phyloP scores from a whole-genome alignment of 768 basidiomycete species.

The Lentinus brumalis region DNA sequence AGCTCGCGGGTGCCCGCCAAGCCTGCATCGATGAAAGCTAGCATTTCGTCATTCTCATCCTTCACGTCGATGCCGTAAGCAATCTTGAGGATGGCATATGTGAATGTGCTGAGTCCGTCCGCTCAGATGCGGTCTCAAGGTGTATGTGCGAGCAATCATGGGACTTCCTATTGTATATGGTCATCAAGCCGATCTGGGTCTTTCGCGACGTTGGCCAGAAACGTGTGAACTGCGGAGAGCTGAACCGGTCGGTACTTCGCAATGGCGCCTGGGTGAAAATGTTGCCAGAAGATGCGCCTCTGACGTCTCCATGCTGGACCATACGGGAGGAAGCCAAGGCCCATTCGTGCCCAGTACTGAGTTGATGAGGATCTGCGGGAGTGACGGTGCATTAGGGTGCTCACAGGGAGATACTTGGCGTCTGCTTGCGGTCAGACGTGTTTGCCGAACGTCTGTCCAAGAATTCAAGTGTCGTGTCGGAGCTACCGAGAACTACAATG shows the following conservation, averaged over 20 bases:
- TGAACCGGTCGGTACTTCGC: neutral
- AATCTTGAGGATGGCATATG: neutral
- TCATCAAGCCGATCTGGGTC: neutral
- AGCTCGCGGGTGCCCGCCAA: neutral
- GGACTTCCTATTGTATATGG: neutral
- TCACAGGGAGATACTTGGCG: conserved; percentile 16
- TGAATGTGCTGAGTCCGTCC: neutral
- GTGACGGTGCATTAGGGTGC: neutral
- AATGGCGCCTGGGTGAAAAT: conserved; percentile 2
- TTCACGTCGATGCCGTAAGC: conserved; percentile 4
- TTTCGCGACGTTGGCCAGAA: neutral
- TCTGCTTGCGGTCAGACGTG: conserved; percentile 18
- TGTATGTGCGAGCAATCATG: neutral
- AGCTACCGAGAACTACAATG: conserved; percentile 8
- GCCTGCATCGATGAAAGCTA: conserved; percentile 9
- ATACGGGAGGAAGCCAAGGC: neutral
- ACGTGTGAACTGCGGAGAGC: neutral
- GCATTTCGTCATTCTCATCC: neutral
- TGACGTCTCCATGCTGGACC: conserved; percentile 3
- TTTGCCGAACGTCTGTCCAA: conserved; percentile 22
- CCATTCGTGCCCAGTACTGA: neutral
- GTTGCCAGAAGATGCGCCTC: conserved; percentile 8
- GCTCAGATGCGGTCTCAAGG: neutral
- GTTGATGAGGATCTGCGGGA: neutral
- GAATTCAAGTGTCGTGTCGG: neutral